These are phyloP conservation scores for Phytopythium aichiense DNA, from an alignment of 352 stramenopile genomes.

Conservation along the genomic window DNA sequence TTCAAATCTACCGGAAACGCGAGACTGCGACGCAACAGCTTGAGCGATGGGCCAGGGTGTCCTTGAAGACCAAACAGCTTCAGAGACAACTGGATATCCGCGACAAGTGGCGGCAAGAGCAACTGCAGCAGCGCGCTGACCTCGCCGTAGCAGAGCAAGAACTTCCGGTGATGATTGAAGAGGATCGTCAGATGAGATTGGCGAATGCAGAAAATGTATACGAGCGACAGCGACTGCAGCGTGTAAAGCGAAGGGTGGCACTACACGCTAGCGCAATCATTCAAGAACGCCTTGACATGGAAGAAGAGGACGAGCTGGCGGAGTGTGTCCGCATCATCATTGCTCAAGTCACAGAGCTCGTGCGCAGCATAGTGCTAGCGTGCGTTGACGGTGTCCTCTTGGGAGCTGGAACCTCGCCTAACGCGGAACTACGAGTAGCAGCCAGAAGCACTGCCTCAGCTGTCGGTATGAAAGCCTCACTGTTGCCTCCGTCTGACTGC, in stretches of 20 bases:
- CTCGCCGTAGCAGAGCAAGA: background rate
- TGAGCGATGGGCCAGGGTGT: background rate
- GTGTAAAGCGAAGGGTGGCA: background rate
- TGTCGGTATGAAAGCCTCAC: background rate
- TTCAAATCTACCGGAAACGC: background rate
- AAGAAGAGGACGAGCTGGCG: background rate
- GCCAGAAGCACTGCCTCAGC: background rate
- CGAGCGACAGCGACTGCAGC: background rate
- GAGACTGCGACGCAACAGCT: background rate
- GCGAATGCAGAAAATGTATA: background rate
- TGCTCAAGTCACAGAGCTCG: background rate
- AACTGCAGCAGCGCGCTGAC: background rate
- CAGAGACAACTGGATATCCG: background rate
- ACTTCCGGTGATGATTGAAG: background rate
- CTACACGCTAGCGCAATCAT: background rate
- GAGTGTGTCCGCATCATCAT: background rate
- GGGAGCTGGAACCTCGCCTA: background rate
- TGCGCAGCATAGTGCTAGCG: background rate
- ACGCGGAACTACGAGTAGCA: background rate
- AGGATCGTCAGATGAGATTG: background rate
- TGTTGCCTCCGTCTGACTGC: background rate
- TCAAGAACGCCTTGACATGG: background rate
- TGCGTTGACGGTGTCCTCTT: background rate
- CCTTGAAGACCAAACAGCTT: slow-evolving; percentile 1
- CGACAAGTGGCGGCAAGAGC: background rate